These are phyloP conservation scores for Plasmopara halstedii DNA, from an alignment of 352 stramenopile species.

Conservation along the genomic window DNA sequence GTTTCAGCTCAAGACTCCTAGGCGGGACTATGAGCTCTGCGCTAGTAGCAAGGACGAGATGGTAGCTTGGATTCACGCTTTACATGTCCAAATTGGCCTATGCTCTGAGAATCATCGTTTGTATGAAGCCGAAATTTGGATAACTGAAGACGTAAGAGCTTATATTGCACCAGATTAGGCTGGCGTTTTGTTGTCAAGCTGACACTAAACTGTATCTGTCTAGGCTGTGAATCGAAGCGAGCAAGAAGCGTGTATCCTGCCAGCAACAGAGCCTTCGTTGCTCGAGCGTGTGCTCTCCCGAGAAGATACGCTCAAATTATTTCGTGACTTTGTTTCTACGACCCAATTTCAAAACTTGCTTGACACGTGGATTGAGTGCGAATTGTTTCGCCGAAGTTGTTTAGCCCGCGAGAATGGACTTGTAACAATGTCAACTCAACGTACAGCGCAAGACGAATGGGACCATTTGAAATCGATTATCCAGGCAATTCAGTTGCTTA, in stretches of 20 bases:
- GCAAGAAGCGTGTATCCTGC: conserved; percentile 34
- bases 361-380: conserved; percentile 82
- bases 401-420: conserved; percentile 49
- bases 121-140: conserved; percentile 78
- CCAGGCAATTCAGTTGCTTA: conserved; percentile 39
- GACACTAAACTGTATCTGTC: not conserved
- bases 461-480: conserved; percentile 69
- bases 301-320: conserved; percentile 74
- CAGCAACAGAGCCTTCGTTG: conserved; percentile 44
- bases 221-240: conserved; percentile 60
- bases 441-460: conserved; percentile 66
- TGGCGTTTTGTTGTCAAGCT: not conserved
- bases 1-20: conserved; percentile 72
- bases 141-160: conserved; percentile 69
- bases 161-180: not conserved
- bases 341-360: conserved; percentile 55
- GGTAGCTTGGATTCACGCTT: conserved; percentile 71
- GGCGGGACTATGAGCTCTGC: conserved; percentile 70
- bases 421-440: conserved; percentile 24
- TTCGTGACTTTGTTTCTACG: conserved; percentile 69
- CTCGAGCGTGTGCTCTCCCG: conserved; percentile 59
- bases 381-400: conserved; percentile 66
- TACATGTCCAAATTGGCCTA: conserved; percentile 75
- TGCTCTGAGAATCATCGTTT: conserved; percentile 72
- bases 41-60: conserved; percentile 74